Base-by-base conservation (phyloP, 148 eudicot species). In the Chenopodium album region DNA sequence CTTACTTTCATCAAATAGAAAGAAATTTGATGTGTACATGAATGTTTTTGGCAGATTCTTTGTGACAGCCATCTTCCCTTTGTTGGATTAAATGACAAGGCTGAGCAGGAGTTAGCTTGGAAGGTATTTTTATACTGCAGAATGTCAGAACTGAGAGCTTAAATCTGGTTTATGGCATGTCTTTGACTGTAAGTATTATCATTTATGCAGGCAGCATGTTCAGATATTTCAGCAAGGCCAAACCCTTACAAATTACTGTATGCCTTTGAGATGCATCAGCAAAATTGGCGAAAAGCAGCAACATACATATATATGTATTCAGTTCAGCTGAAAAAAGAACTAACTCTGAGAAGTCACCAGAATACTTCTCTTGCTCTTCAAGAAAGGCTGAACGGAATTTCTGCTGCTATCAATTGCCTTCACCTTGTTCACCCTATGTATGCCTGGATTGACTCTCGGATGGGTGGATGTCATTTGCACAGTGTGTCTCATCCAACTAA, bases 211-310 rank as follows among this genome's bases (percentile, higher is more conserved):
- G 98, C 99, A 11, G 95, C 87, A 26, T 92, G 94, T 74, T 92
- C 95, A 76, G 99, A 94, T 89, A 73, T 87, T 75, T 91, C 89
- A 52, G 86, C 87, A 19, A 92, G 89, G 85, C 94, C 95, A 65
- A 94, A 89, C 85, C 94, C 98, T 34, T 92, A 89, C 86, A 94
- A 91, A 86, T 78, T 97, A 85, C 88, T 97, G 9, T 97, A 97
- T 86, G 87, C 99, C 69, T 92, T 91, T 88, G 98, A 92, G 91
- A 92, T 97, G 97, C 95, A 90, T 86, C 96, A 85, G 68, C 97
- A 92, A 77, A 94, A 97, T 89, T 97, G 99, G 99, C 89, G 95
- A 75, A 94, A 84, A 85, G 99, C 99, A 41, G 97, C 99, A 79
- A 86, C 87, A 75, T 92, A 90, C 81, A 97, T 97, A 37, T 97